These are phyloP conservation scores for Talaromyces borbonicus DNA, from an alignment of 495 filamentous ascomycete genomes.

Conservation along the genomic window DNA sequence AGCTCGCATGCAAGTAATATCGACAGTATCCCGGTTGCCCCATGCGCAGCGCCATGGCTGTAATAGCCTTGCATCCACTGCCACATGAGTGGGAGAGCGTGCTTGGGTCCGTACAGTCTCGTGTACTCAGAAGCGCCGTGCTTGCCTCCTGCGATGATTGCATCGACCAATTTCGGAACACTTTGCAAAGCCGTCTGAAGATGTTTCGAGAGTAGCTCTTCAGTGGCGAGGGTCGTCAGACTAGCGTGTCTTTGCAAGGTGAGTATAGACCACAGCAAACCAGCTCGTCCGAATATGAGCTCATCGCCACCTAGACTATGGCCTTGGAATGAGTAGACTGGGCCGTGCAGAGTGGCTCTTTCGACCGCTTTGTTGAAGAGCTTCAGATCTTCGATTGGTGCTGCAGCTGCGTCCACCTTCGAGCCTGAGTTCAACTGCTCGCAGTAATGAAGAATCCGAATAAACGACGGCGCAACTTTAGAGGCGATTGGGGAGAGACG, in stretches of 20 bases:
- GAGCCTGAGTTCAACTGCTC: slow-evolving; percentile 6
- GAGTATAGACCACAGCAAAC: slow-evolving; percentile 31
- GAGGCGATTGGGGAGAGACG: slow-evolving; percentile 26
- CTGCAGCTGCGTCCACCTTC: background rate
- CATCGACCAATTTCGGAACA: slow-evolving; percentile 23
- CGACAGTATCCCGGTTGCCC: slow-evolving; percentile 31
- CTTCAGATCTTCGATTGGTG: slow-evolving; percentile 18
- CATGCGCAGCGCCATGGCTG: slow-evolving; percentile 25
- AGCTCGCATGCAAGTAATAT: slow-evolving; percentile 28
- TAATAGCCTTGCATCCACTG: slow-evolving; percentile 33
- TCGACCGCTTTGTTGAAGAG: slow-evolving; percentile 21
- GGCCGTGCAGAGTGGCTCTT: slow-evolving; percentile 23
- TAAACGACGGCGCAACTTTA: slow-evolving; percentile 18
- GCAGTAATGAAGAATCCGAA: slow-evolving; percentile 17
- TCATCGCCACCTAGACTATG: slow-evolving; percentile 31
- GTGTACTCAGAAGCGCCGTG: slow-evolving; percentile 23
- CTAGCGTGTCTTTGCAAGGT: slow-evolving; percentile 20
- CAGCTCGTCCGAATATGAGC: slow-evolving; percentile 33
- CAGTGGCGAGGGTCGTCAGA: background rate
- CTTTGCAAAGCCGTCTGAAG: slow-evolving; percentile 16
- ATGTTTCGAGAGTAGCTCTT: slow-evolving; percentile 3
- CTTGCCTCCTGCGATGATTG: slow-evolving; percentile 26
- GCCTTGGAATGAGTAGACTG: slow-evolving; percentile 20
- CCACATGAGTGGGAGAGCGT: slow-evolving; percentile 38
- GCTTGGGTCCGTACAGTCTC: slow-evolving; percentile 19